Conservation (phyloP, 345 rosid species). For the Microthlaspi erraticum region DNA sequence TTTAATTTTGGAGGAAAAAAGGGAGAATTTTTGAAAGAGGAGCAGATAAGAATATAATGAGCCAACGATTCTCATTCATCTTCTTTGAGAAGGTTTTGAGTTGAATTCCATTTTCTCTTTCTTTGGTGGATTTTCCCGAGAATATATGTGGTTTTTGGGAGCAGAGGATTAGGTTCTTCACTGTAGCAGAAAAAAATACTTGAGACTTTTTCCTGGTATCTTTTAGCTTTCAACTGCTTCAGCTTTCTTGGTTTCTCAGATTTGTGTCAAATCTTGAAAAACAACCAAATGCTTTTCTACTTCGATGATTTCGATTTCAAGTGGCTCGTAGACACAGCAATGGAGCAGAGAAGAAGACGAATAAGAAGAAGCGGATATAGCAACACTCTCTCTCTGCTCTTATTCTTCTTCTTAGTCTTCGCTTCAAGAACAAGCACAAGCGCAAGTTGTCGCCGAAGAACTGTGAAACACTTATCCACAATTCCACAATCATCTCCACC, state of each 20-base stretch:
- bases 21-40: slow-evolving; percentile 20
- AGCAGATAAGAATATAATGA: slow-evolving; percentile 46
- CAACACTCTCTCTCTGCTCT: slow-evolving; percentile 39
- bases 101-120: slow-evolving; percentile 29
- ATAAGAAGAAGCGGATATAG: slow-evolving; percentile 42
- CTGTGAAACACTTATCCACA: slow-evolving; percentile 53
- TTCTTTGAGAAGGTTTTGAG: slow-evolving; percentile 59
- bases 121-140: slow-evolving; percentile 29
- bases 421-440: slow-evolving; percentile 34
- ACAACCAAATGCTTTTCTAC: slow-evolving; percentile 23
- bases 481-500: slow-evolving; percentile 45
- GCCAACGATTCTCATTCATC: slow-evolving; percentile 50
- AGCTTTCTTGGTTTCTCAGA: slow-evolving; percentile 37
- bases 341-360: slow-evolving; percentile 54
- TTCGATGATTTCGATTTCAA: slow-evolving; percentile 38
- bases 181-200: slow-evolving; percentile 31
- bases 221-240: slow-evolving; percentile 41
- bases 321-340: slow-evolving; percentile 39
- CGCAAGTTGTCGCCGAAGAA: slow-evolving; percentile 59
- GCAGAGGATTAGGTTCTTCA: slow-evolving; percentile 37
- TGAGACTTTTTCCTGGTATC: slow-evolving; percentile 17
- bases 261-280: slow-evolving; percentile 34
- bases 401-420: slow-evolving; percentile 45
- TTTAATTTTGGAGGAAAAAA: slow-evolving; percentile 9
- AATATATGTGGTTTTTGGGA: slow-evolving; percentile 38